phyloP scores from a whole-genome alignment of 2,329 filamentous ascomycete species.

The Spiromastix sp. region DNA sequence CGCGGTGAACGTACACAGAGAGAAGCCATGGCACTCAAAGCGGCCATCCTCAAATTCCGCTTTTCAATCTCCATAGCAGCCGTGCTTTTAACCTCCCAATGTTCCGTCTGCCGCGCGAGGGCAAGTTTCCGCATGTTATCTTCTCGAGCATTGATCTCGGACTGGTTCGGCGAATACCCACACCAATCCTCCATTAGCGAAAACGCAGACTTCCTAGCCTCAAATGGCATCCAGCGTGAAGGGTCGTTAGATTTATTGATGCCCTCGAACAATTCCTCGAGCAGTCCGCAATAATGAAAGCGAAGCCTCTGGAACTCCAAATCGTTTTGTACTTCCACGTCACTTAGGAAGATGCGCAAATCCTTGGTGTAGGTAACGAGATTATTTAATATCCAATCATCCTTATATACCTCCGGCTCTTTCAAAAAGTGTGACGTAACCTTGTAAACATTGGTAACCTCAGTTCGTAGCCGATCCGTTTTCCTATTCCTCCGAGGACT shows the following conservation, averaged over 20 bases:
- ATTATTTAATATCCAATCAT: slow-evolving; percentile 85
- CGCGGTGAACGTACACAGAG: slow-evolving; percentile 57
- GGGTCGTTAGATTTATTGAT: slow-evolving; percentile 79
- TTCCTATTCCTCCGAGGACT: slow-evolving; percentile 70
- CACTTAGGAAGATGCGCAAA: slow-evolving; percentile 86
- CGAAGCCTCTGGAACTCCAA: slow-evolving; percentile 88
- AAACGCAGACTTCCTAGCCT: slow-evolving; percentile 89
- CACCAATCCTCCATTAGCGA: slow-evolving; percentile 99
- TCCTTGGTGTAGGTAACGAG: slow-evolving; percentile 85
- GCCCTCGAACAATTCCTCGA: slow-evolving; percentile 86
- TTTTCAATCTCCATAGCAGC: slow-evolving; percentile 97
- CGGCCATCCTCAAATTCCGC: slow-evolving; percentile 78
- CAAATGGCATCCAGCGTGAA: slow-evolving; percentile 93
- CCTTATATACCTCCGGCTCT: slow-evolving; percentile 64
- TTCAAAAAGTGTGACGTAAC: slow-evolving; percentile 83
- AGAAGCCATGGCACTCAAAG: slow-evolving; percentile 89
- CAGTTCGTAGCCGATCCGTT: slow-evolving; percentile 79
- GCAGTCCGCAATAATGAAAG: slow-evolving; percentile 85
- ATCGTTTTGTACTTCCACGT: slow-evolving; percentile 87
- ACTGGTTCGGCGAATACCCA: slow-evolving; percentile 86
- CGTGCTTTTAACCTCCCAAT: slow-evolving; percentile 64
- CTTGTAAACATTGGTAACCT: slow-evolving; percentile 94
- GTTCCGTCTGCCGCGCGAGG: slow-evolving; percentile 63
- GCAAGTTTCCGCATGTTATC: slow-evolving; percentile 79
- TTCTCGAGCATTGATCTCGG: slow-evolving; percentile 69